Evolutionary conservation across 2,329 filamentous ascomycete genomes (phyloP).

Genomic region (Bipolaris victoriae): DNA sequence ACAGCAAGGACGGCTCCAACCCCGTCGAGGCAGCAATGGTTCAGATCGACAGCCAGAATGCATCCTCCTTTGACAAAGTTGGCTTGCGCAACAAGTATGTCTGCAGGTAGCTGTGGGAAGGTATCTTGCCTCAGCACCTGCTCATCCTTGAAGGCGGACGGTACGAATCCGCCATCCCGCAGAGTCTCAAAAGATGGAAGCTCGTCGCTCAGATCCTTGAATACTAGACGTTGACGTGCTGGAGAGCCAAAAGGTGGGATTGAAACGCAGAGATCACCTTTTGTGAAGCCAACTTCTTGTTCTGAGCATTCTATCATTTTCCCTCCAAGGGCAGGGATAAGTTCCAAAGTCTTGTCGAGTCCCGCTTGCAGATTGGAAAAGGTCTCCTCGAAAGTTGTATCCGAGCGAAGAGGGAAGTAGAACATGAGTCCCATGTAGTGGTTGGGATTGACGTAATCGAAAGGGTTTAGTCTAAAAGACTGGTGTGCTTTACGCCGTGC

Average conservation of each 20-base stretch:
- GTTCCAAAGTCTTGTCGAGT: conserved; percentile 43
- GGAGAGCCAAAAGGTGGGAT: conserved; percentile 21
- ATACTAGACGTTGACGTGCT: conserved; percentile 15
- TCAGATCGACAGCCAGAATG: conserved; percentile 27
- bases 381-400: conserved; percentile 32
- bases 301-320: conserved; percentile 42
- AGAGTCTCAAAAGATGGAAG: conserved; percentile 28
- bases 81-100: conserved; percentile 35
- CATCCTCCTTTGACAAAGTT: conserved; percentile 39
- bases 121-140: conserved; percentile 17
- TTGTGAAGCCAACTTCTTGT: conserved; percentile 35
- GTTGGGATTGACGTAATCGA: conserved; percentile 33
- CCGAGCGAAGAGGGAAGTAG: conserved; percentile 46
- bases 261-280: conserved; percentile 33
- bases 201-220: conserved; percentile 25
- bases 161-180: conserved; percentile 22
- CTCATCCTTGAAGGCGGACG: conserved; percentile 27
- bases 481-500: conserved; percentile 28
- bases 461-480: conserved; percentile 40
- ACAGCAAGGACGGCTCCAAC: conserved; percentile 30
- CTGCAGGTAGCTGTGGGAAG: conserved; percentile 27
- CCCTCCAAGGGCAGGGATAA: conserved; percentile 49
- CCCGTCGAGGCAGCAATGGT: conserved; percentile 32
- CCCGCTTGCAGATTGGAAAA: conserved; percentile 46
- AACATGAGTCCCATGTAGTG: conserved; percentile 41